Conservation (phyloP, 805 yeast species). For the Komagataella mondaviorum region DNA sequence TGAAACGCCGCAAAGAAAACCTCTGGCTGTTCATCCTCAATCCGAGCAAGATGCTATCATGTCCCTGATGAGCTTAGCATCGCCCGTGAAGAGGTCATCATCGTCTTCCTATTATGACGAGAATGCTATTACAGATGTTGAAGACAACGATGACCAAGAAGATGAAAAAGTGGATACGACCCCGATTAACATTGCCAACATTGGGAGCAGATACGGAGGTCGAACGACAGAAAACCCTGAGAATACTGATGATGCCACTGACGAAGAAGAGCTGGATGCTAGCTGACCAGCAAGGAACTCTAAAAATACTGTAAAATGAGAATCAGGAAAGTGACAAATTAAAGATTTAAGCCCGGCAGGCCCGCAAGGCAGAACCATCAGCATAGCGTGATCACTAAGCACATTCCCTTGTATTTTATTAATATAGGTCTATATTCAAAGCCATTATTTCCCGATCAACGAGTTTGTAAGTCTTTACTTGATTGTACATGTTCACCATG, state of each 20-base stretch:
- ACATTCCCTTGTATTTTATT: neutral
- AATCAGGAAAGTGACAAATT: neutral
- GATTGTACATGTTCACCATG: neutral
- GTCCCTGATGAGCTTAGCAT: constrained; percentile 40
- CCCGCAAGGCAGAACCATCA: neutral
- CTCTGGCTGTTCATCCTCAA: neutral
- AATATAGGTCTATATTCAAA: neutral
- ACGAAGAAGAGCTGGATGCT: neutral
- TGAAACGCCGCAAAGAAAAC: neutral
- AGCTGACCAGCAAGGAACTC: neutral
- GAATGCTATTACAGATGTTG: neutral
- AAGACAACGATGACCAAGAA: neutral
- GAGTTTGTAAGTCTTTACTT: neutral
- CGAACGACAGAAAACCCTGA: neutral
- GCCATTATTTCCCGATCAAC: neutral
- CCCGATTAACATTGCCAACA: neutral
- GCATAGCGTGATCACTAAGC: neutral
- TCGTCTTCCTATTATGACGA: constrained; percentile 3
- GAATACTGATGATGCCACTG: neutral
- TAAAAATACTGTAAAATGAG: neutral
- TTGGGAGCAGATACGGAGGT: neutral
- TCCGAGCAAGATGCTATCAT: constrained; percentile 42
- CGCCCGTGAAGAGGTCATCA: constrained; percentile 27
- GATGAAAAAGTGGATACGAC: neutral
- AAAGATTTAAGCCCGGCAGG: neutral